phyloP scores from a whole-genome alignment of 345 rosid genomes.

The Arabidopsis thaliana region TAIR10.1 NC_003071.7:8595001-8595500 shows the following conservation, averaged over 20 bases:
- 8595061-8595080: constrained; percentile 45
- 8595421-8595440: not conserved
- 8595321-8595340: constrained; percentile 85
- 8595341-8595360: constrained; percentile 78
- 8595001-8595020: not conserved
- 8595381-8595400: constrained; percentile 61
- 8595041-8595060: not conserved
- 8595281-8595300: constrained; percentile 92
- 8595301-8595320: constrained; percentile 85
- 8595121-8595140: constrained; percentile 86
- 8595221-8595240: not conserved
- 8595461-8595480: not conserved
- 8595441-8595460: not conserved
- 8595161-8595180: constrained; percentile 94
- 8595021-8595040: not conserved
- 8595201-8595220: constrained; percentile 48
- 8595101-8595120: constrained; percentile 86
- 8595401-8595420: constrained; percentile 48
- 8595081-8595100: constrained; percentile 74
- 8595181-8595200: constrained; percentile 79
- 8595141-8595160: constrained; percentile 84
- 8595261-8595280: constrained; percentile 22
- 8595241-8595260: not conserved
- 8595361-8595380: constrained; percentile 60
- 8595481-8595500: constrained; percentile 24